A percentile compares a stretch with the other conserved stretches of the same genome.
Conservation (phyloP, 2,329 filamentous ascomycete species). For the Monascus ruber region DNA sequence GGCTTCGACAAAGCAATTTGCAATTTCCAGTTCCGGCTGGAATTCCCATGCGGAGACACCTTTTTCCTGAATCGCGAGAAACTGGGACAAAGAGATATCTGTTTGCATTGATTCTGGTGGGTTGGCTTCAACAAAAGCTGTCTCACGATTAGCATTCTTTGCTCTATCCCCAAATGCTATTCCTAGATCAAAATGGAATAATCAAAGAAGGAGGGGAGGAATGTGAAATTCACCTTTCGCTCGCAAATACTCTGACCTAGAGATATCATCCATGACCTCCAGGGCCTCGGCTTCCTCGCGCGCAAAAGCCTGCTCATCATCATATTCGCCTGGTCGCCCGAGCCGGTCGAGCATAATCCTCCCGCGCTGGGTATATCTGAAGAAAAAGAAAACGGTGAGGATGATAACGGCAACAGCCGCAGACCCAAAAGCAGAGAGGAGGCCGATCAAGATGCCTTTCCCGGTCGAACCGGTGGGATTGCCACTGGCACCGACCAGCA, state of each 20-base stretch:
- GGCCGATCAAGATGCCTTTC: conserved; percentile 82
- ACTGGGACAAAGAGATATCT: conserved; percentile 95
- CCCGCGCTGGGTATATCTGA: conserved; percentile 77
- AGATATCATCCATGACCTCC: conserved; percentile 89
- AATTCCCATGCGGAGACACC: conserved; percentile 99
- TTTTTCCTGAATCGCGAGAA: conserved; percentile 96
- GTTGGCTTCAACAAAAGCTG: conserved; percentile 88
- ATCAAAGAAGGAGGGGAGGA: too few relatives aligned
- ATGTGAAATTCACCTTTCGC: conserved; percentile 62
- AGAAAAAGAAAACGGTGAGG: conserved; percentile 79
- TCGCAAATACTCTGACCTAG: conserved; percentile 78
- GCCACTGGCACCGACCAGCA: conserved; percentile 21
- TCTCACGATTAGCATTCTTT: conserved; percentile 1
- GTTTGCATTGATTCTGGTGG: conserved; percentile 91
- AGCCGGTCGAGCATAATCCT: conserved; percentile 89
- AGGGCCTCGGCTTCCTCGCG: conserved; percentile 91
- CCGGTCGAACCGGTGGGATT: conserved; percentile 44
- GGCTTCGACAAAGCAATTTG: conserved; percentile 95
- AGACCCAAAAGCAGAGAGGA: conserved; percentile 87
- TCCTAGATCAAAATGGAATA: too few relatives aligned
- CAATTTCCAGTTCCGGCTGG: conserved; percentile 95
- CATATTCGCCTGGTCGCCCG: conserved; percentile 86
- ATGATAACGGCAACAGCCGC: conserved; percentile 73
- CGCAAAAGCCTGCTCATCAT: conserved; percentile 90
- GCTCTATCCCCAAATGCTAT: too few relatives aligned